A percentile compares a stretch with the other conserved stretches of the same genome.
These are phyloP conservation scores for Rhynchosporium agropyri DNA, from an alignment of 2,329 filamentous ascomycete genomes.

Conservation along the genomic window DNA sequence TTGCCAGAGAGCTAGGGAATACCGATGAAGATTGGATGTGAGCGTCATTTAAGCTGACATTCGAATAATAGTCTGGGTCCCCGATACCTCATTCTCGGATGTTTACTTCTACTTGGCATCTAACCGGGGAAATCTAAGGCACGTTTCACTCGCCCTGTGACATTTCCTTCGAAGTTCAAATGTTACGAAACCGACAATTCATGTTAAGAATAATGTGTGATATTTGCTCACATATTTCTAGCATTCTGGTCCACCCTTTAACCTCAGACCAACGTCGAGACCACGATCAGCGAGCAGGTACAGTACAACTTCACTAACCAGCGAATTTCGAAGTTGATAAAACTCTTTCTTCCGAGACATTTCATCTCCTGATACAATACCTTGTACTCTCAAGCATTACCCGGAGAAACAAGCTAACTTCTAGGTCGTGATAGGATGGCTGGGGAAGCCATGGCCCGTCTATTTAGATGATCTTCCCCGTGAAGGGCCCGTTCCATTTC, in stretches of 20 bases:
- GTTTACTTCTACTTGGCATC: constrained; percentile 22
- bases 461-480: constrained; percentile 13
- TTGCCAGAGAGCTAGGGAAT: not conserved
- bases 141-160: not conserved
- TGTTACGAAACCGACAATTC: not conserved
- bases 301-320: too few relatives aligned
- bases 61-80: constrained; percentile 18
- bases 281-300: constrained; percentile 14
- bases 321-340: too few relatives aligned
- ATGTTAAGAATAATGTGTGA: not conserved
- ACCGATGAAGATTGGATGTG: not conserved
- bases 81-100: constrained; percentile 19
- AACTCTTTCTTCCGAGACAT: too few relatives aligned
- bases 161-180: not conserved
- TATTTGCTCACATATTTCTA: not conserved
- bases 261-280: constrained; percentile 20
- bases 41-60: not conserved
- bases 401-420: too few relatives aligned
- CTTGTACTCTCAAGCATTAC: too few relatives aligned
- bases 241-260: constrained; percentile 18
- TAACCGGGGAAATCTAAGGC: constrained; percentile 19
- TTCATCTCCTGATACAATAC: too few relatives aligned
- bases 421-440: not conserved
- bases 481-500: constrained; percentile 14
- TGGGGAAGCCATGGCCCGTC: constrained; percentile 19